Evolutionary conservation across 345 rosid genomes (phyloP), one percentile per base, ranked within the genome.

Genomic region (Lepidium didymum): DNA sequence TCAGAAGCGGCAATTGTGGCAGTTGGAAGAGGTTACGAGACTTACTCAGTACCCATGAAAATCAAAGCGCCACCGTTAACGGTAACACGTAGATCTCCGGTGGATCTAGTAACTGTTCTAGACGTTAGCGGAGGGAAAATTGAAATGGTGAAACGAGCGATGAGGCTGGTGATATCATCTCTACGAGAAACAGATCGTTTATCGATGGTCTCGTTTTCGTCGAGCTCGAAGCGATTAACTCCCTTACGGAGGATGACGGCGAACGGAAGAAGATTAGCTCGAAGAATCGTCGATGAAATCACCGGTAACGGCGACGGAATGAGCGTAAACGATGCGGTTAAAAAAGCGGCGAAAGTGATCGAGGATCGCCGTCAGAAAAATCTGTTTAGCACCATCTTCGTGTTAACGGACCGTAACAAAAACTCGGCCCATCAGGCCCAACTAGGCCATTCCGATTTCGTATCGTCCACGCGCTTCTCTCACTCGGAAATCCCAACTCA

Each of bases 291-390:
- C 6, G 96, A 92, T 58, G 82, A 89, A 25, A 75, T 90, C 10
- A 77, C 79, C 37, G 74, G 79, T 14, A 75, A 79, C 54, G 89
- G 91, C 6, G 79, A 83, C 45, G 85, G 88, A 15, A 86, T 83
- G 87, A 79, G 81, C 15, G 83, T 81, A 0, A 81, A 66, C 66
- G 98, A 90, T 73, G 98, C 97, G 33, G 80, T 90, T 5, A 88
- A 87, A 15, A 92, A 92, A 76, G 97, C 97, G n/a, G 90, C 82
- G 15, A 90, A 90, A 70, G 93, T 92, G 46, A 76, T 92, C 12
- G 91, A 88, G 53, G 98, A 92, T 77, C 90, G 98, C 60, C 87
- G 91, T 7, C 83, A 83, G 72, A 85, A 58, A 78, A 92, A 92
- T 68, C 75, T 87, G 11, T 67, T 81, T 19, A 74, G 96, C 25